Base-by-base conservation (phyloP, 208 protist species). In the Leptomonas pyrrhocoris region DNA sequence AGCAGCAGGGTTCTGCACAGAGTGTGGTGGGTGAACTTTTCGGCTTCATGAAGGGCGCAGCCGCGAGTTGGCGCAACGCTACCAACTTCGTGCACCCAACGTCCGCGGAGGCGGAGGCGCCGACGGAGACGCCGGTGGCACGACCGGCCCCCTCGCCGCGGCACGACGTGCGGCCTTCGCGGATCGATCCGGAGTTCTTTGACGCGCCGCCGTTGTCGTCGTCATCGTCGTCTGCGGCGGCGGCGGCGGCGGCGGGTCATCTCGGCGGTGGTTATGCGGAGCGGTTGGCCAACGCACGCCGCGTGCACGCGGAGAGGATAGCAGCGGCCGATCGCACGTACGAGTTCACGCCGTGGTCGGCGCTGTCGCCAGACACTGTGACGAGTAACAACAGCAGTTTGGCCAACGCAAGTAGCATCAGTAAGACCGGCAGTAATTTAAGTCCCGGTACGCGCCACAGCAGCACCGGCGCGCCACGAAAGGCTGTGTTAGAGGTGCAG, bases 101-200 rank as follows among this genome's bases (percentile, higher is more conserved):
- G 43, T 64, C 58, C 1, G 12, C 28, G 1, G 43, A 64, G 13
- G 43, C 43, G 28, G 58, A 64, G 28, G 43, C 43, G 43, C 58
- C 21, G 28, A 53, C 53, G 38, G 58, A 64, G 8, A 64, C 58
- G 0, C 58, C 43, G 16, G 2, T 49, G 21, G 13, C 60, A 53
- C 1, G 18, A 31, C n/a, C 67, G 61, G 50, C 16, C n/a, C 16
- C 1, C 25, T 49, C 30, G 23, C 21, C 30, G n/a, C 45, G 54
- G 18, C 62, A 77, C 11, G 73, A 71, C n/a, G 58, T 78, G 59
- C 64, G 65, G 19, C 65, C 64, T 1, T 73, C 63, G 12, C 38
- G 38, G 8, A 59, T 77, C 56, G 45, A 42, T 42, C 16, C 46
- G 4, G 40, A 16, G 0, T 30, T 28, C 16, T n/a, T 45, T 46